These are phyloP conservation scores for Ophiostoma sp. DNA, from an alignment of 2,329 filamentous ascomycete genomes.

Conservation along the genomic window DNA sequence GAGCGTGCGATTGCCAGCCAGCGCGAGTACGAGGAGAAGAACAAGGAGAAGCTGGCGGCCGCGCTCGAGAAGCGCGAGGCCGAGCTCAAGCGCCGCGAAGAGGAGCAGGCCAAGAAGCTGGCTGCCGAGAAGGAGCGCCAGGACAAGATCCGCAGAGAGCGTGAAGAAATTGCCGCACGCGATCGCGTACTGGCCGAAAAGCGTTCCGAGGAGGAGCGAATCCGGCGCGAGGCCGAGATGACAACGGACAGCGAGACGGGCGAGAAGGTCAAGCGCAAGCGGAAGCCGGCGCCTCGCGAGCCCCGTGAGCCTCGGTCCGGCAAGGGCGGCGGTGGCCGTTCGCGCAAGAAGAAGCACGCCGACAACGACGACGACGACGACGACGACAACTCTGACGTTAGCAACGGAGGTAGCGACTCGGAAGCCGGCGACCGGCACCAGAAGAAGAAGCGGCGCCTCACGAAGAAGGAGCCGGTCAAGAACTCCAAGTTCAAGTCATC, in stretches of 20 bases:
- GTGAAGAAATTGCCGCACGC: slow-evolving; percentile 70
- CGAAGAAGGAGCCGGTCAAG: slow-evolving; percentile 41
- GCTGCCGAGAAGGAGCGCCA: slow-evolving; percentile 68
- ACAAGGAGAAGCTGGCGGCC: slow-evolving; percentile 78
- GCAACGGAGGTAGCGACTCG: slow-evolving; percentile 32
- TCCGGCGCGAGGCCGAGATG: slow-evolving; percentile 67
- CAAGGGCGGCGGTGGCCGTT: slow-evolving; percentile 27
- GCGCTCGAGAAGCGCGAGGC: slow-evolving; percentile 75
- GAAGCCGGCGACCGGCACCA: slow-evolving; percentile 48
- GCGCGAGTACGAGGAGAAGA: slow-evolving; percentile 86
- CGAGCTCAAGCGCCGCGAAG: slow-evolving; percentile 72
- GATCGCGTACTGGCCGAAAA: slow-evolving; percentile 68
- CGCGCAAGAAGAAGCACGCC: slow-evolving; percentile 41
- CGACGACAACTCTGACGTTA: slow-evolving; percentile 29
- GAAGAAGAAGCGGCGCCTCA: slow-evolving; percentile 57
- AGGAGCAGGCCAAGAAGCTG: slow-evolving; percentile 62
- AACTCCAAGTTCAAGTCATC: slow-evolving; percentile 75
- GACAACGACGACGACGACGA: slow-evolving; percentile 33
- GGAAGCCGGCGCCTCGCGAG: slow-evolving; percentile 45
- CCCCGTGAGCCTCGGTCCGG: slow-evolving; percentile 34
- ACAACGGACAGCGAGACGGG: slow-evolving; percentile 79
- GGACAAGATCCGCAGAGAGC: slow-evolving; percentile 78
- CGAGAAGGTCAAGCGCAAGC: slow-evolving; percentile 74
- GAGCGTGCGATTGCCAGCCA: slow-evolving; percentile 80
- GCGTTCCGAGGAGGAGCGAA: slow-evolving; percentile 64